These are phyloP conservation scores for Xerocomus amazonicus DNA, from an alignment of 1,284 basidiomycete species.

Conservation along the genomic window DNA sequence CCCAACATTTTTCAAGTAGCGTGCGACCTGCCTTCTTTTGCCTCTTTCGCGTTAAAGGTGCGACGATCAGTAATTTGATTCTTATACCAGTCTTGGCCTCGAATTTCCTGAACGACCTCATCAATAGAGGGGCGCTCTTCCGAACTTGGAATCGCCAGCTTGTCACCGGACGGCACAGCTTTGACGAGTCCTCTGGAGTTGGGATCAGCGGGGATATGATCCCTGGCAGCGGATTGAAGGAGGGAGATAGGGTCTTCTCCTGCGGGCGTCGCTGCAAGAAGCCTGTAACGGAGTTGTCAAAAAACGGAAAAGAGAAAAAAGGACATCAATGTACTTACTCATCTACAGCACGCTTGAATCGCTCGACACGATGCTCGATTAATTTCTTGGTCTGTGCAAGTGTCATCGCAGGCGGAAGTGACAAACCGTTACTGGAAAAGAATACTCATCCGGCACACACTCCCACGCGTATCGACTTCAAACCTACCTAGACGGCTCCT, in stretches of 20 bases:
- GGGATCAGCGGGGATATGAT: slow-evolving; percentile 68
- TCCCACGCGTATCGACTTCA: neutral
- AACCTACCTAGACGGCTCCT: slow-evolving; percentile 30
- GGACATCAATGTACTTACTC: slow-evolving; percentile 46
- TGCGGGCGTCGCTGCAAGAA: slow-evolving; percentile 54
- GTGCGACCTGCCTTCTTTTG: slow-evolving; percentile 43
- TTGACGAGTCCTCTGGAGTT: slow-evolving; percentile 16
- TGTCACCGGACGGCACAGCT: slow-evolving; percentile 3
- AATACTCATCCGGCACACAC: slow-evolving; percentile 5
- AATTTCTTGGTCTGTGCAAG: slow-evolving; percentile 65
- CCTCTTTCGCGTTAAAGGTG: slow-evolving; percentile 50
- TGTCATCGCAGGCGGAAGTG: slow-evolving; percentile 49
- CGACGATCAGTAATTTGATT: slow-evolving; percentile 63
- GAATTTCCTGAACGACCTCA: slow-evolving; percentile 55
- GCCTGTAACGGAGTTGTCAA: slow-evolving; percentile 37
- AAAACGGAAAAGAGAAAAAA: neutral
- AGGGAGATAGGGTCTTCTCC: slow-evolving; percentile 60
- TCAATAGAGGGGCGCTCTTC: slow-evolving; percentile 56
- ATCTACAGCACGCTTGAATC: slow-evolving; percentile 66
- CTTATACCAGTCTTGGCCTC: slow-evolving; percentile 58
- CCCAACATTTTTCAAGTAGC: neutral
- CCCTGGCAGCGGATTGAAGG: slow-evolving; percentile 61
- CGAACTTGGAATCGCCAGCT: slow-evolving; percentile 42
- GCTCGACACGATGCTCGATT: slow-evolving; percentile 67
- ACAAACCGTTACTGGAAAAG: slow-evolving; percentile 37